Base-by-base conservation (phyloP, 148 eudicot genomes). In the Nepenthes gracilis region DNA sequence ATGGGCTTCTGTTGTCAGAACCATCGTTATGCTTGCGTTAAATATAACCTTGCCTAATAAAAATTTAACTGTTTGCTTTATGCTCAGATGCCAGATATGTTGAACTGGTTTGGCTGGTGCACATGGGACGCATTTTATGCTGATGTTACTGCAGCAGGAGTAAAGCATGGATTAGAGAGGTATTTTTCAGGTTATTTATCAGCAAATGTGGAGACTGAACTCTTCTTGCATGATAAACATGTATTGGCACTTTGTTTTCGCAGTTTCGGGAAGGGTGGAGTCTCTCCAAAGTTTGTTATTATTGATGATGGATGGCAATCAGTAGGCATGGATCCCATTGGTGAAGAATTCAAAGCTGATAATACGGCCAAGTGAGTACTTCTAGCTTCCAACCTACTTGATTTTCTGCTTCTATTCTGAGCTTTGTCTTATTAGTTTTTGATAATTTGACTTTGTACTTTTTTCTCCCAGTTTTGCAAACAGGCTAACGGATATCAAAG, bases 51-150 rank as follows among this genome's bases (percentile, higher is more conserved):
- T 55, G 4, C 36, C 5, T 55, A 2, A 32, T 54, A 33, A 23
- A 23, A 54, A 3, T 54, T 12, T 54, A 15, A 54, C 57, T 37
- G 33, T 54, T 35, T 54, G 32, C 37, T 71, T 35, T 40, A 51
- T 2, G 33, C 66, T 63, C 80, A 90, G 97, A 82, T 86, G 85
- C 95, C 95, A 34, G 97, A 82, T 58, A 80, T 86, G 79, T 58
- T 86, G 63, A 85, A 86, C 75, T 90, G 91, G 91, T 90, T 90
- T 61, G 97, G 97, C 54, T 90, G 97, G 97, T 90, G 97, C 70
- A 90, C 95, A 4, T 90, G 97, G 95, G 95, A 90, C 74, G 97
- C 97, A 45, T 90, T 90, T 74, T 86, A 90, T 55, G 82, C 91
- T 1, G 75, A 84, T 56, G 95, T 90, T 56, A 82, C 83, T 32